A percentile compares a stretch with the other conserved stretches of the same genome.
phyloP scores from a whole-genome alignment of 1,284 basidiomycete genomes.

The Sporisorium iseilematis-ciliati region DNA sequence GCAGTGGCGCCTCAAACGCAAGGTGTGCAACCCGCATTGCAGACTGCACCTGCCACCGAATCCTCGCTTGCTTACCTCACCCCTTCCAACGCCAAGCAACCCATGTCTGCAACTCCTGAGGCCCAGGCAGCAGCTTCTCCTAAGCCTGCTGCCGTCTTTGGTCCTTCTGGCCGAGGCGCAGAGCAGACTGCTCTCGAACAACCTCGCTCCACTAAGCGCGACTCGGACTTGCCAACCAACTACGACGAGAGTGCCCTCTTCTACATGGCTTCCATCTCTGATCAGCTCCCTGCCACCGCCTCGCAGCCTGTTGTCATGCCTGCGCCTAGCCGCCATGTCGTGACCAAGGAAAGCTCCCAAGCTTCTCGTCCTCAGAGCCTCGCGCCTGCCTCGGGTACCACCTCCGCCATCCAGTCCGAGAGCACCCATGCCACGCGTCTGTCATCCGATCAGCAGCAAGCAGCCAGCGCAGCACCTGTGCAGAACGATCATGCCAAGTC shows the following conservation, averaged over 20 bases:
- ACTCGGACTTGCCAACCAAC: conserved; percentile 37
- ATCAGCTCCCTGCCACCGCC: conserved; percentile 56
- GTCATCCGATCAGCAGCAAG: conserved; percentile 36
- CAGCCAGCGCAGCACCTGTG: conserved; percentile 3
- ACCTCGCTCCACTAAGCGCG: conserved; percentile 30
- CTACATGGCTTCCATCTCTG: conserved; percentile 62
- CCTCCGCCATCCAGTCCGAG: conserved; percentile 37
- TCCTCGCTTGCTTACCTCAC: conserved; percentile 39
- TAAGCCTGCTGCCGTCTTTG: conserved; percentile 26
- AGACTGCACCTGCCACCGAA: conserved; percentile 11
- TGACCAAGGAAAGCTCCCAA: conserved; percentile 40
- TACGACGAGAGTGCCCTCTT: conserved; percentile 65
- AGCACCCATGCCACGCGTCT: conserved; percentile 39
- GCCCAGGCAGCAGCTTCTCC: conserved; percentile 9
- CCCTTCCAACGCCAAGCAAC: conserved; percentile 12
- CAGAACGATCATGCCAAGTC: conserved; percentile 15
- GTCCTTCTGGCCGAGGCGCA: conserved; percentile 48
- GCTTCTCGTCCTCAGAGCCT: conserved; percentile 44
- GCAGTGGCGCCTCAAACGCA: background rate
- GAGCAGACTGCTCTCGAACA: conserved; percentile 29
- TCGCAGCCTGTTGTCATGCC: conserved; percentile 37
- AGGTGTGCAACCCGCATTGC: conserved; percentile 13
- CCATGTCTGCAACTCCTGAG: conserved; percentile 18
- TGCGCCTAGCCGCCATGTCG: conserved; percentile 25
- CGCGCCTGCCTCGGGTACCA: conserved; percentile 31